Evolutionary conservation across 2,329 filamentous ascomycete genomes (phyloP).

Genomic region (Colletotrichum sp.): DNA sequence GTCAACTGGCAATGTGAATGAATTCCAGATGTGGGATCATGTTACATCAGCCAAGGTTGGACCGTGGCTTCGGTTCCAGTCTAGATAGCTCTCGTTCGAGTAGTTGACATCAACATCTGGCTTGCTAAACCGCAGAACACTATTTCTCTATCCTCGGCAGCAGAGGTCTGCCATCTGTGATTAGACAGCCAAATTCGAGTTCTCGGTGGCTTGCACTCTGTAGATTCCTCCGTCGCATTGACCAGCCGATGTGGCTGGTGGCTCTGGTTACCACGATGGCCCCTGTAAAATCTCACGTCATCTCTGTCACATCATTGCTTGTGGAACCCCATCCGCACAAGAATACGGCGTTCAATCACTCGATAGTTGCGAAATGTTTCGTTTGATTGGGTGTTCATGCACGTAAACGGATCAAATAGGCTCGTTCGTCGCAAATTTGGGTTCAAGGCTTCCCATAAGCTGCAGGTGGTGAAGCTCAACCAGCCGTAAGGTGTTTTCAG

Average conservation of each 20-base stretch:
- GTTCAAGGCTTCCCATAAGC: neutral
- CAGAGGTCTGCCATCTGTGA: neutral
- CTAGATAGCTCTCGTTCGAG: neutral
- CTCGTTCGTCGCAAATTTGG: neutral
- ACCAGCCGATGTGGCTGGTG: neutral
- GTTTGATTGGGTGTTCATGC: constrained; percentile 1
- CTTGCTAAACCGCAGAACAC: neutral
- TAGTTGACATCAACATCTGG: neutral
- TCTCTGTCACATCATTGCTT: neutral
- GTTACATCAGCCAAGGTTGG: constrained; percentile 5
- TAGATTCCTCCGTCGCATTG: neutral
- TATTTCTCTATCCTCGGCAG: neutral
- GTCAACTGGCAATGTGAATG: constrained; percentile 4
- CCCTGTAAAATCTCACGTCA: constrained; percentile 1
- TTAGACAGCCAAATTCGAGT: neutral
- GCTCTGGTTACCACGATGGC: neutral
- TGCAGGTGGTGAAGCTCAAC: neutral
- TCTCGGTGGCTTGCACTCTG: neutral
- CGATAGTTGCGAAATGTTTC: neutral
- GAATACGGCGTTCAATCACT: neutral
- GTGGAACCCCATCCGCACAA: neutral
- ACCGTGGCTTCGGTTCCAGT: neutral
- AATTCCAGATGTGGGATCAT: constrained; percentile 11
- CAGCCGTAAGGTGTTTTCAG: neutral
- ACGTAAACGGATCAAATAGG: neutral